phyloP scores from a whole-genome alignment of 208 protist species.

The Wallacemonas sp. region DNA sequence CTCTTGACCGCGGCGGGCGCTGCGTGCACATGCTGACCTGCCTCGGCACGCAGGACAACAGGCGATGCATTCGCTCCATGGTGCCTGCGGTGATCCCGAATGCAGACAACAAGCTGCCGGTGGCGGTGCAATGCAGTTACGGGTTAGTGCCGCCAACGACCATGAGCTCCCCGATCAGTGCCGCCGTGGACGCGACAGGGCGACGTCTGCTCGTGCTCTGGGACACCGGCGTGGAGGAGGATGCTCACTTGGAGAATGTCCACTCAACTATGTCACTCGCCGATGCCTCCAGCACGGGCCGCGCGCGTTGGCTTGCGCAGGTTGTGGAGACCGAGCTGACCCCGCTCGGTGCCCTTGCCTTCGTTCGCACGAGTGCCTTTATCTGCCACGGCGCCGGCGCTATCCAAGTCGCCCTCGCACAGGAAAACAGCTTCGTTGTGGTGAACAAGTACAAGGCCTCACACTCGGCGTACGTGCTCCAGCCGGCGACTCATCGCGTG shows the following conservation, averaged over 20 bases:
- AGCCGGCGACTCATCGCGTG: conserved; percentile 3
- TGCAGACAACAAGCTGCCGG: conserved; percentile 24
- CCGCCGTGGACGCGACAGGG: conserved; percentile 33
- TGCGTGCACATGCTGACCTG: conserved; percentile 66
- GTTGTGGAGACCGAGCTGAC: conserved; percentile 27
- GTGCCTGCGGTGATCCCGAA: conserved; percentile 35
- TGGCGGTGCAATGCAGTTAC: conserved; percentile 49
- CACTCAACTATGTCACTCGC: conserved; percentile 59
- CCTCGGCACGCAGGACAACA: conserved; percentile 37
- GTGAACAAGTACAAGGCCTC: conserved; percentile 6
- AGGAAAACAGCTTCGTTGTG: conserved; percentile 11
- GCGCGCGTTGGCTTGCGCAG: conserved; percentile 16
- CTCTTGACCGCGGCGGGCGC: conserved; percentile 15
- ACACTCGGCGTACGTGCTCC: conserved; percentile 15
- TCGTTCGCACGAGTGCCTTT: conserved; percentile 16
- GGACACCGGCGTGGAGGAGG: conserved; percentile 59
- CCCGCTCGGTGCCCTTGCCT: conserved; percentile 20
- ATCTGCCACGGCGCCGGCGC: conserved; percentile 14
- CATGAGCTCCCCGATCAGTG: conserved; percentile 53
- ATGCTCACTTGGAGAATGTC: conserved; percentile 43
- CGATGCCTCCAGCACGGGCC: conserved; percentile 14
- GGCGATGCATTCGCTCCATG: conserved; percentile 44
- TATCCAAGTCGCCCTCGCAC: conserved; percentile 2
- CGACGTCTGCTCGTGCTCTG: conserved; percentile 46
- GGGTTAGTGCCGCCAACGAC: conserved; percentile 43